Evolutionary conservation across 345 rosid species (phyloP), one percentile per base, ranked within the genome.

Genomic region (Leavenworthia alabamica): DNA sequence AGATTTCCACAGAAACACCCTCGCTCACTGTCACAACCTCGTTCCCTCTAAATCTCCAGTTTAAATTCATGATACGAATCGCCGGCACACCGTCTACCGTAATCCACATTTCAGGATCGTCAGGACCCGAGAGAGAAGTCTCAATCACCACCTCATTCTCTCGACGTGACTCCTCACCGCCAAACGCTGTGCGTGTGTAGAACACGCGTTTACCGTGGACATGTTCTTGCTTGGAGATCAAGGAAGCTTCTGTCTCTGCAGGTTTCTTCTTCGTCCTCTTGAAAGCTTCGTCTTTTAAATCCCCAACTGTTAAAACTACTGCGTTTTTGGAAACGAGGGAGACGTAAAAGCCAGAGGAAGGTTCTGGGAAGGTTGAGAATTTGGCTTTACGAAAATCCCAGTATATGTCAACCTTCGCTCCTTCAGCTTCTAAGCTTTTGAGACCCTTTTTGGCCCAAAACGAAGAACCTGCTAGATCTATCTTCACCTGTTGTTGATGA

Each of bases 11-110:
- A 0, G 66, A 57, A 15, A 64, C 65, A 66, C 71, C 75, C 13
- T 80, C 62, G 15, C 78, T 70, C 44, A 79, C 70, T 0, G 76
- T 71, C 62, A 87, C 75, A 6, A 60, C 80, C 49, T 87, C 95
- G 17, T 87, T 84, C 46, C 95, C 95, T 59, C 91, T 75, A 53
- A 84, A 87, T 58, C 87, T 77, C 95, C 91, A 87, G 22, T 82
- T 71, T 69, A 84, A 67, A 46, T 84, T 87, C 82, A 80, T 70
- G 0, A 84, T 59, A 42, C 80, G 76, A 53, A 82, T 75, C 31
- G 68, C 78, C 4, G 74, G 64, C 2, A 43, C 70, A 27, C 85
- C 85, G 13, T 87, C 90, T 7, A 87, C 76, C 41, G 74, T 74
- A 1, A 88, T 82, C 89, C 86, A 83, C 85, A 85, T 78, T 72